phyloP scores from a whole-genome alignment of 2,329 filamentous ascomycete genomes.

The Colletotrichum spaethianum region DNA sequence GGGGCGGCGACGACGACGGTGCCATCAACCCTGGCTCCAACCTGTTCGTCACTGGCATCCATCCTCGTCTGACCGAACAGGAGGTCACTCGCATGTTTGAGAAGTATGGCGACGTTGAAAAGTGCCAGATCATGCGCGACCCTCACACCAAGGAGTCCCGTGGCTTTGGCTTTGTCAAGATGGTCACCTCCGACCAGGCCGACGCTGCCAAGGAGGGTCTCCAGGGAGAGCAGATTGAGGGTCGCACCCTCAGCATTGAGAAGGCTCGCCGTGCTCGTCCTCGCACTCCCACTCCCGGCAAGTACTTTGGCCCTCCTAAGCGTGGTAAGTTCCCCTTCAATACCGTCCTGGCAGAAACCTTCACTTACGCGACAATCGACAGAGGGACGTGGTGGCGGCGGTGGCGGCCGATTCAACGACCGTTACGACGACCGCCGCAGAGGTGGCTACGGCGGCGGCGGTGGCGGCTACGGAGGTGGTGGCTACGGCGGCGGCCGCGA shows the following conservation, averaged over 20 bases:
- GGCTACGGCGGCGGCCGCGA: constrained; percentile 64
- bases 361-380: constrained; percentile 8
- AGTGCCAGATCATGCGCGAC: constrained; percentile 99
- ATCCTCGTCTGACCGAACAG: constrained; percentile 89
- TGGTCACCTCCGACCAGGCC: constrained; percentile 94
- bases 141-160: constrained; percentile 98
- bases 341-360: background rate
- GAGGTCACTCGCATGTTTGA: constrained; percentile 97
- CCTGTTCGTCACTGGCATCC: constrained; percentile 98
- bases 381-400: constrained; percentile 61
- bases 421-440: constrained; percentile 77
- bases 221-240: constrained; percentile 95
- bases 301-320: constrained; percentile 99
- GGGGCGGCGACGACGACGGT: constrained; percentile 78
- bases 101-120: constrained; percentile 98
- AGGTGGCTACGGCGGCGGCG: constrained; percentile 66
- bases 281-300: constrained; percentile 96
- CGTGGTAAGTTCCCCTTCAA: constrained; percentile 75
- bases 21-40: constrained; percentile 95
- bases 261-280: constrained; percentile 96
- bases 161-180: constrained; percentile 99
- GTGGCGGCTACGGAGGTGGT: constrained; percentile 54
- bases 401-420: constrained; percentile 65
- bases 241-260: constrained; percentile 96
- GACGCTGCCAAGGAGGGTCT: constrained; percentile 97